Evolutionary conservation across 73 alveolate genomes (phyloP), one percentile per base, ranked within the genome.

Genomic region (Blepharisma stoltei): DNA sequence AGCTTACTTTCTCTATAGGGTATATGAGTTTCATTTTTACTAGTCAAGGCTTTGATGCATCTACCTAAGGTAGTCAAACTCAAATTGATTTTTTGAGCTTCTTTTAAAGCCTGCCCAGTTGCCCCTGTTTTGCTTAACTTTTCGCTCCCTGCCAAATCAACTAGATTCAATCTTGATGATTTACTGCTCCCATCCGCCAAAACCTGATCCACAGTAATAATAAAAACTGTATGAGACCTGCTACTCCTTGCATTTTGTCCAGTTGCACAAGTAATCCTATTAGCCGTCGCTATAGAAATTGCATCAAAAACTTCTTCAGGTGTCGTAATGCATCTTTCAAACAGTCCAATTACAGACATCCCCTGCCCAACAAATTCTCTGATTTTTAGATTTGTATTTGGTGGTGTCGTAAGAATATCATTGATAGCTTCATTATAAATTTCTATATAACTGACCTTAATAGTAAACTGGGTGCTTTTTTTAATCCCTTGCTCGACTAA

Each of bases 81-180:
- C 78, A 88, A 80, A 80, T 90, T 90, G 54, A 90, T 90, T 81
- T 93, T 93, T 83, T 93, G 86, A 14, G 97, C 96, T 75, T 93
- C 98, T 81, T 86, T 90, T 47, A 90, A 82, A 18, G 96, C 88
- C 78, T 93, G 92, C 4, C 96, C 96, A 23, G 90, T 78, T 54
- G 96, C 96, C 73, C 93, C 92, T 68, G 97, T 91, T 81, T 91
- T 91, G 53, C 89, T 88, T 37, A 93, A 89, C 78, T 94, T 93
- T 81, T 93, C 98, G 81, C 97, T 87, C 0, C 98, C 98, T n/a
- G 96, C 96, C 76, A 95, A 84, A 83, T 95, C 99, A 37, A 95
- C 99, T 70, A 95, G 83, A 85, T 93, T 92, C 68, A 95, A 84
- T 71, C 86, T 90, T 71, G 92, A 89, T 54, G 78, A 85, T 85